Evolutionary conservation across 768 basidiomycete species (phyloP).

Genomic region (Macrolepiota dolichaula): DNA sequence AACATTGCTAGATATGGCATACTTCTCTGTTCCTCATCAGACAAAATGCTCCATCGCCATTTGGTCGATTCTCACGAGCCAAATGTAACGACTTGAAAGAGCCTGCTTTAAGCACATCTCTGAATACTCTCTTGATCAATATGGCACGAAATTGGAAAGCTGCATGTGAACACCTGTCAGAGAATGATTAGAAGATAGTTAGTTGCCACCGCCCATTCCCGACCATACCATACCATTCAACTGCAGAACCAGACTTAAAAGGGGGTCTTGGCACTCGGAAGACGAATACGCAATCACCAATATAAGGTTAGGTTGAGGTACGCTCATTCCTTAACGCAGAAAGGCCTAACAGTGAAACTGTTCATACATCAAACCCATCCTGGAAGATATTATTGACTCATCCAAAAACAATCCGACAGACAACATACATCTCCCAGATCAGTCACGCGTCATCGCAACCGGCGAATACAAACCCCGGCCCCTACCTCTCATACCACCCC

Average conservation of each 20-base stretch:
- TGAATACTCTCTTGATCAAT: not conserved
- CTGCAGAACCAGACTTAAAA: no score
- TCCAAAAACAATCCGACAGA: not conserved
- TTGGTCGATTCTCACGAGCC: not conserved
- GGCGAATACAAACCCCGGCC: conserved; percentile 30
- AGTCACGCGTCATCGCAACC: not conserved
- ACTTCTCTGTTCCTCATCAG: not conserved
- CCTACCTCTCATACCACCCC: conserved; percentile 35
- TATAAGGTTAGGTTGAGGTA: not conserved
- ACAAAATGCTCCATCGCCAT: not conserved
- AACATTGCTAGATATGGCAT: not conserved
- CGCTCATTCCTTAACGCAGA: not conserved
- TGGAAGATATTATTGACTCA: not conserved
- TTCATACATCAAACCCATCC: not conserved
- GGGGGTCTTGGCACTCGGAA: no score
- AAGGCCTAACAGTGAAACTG: not conserved
- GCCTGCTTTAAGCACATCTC: not conserved
- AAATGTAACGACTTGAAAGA: not conserved
- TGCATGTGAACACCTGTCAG: not conserved
- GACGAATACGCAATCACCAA: no score
- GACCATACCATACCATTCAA: not conserved
- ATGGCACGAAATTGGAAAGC: not conserved
- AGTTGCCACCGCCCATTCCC: not conserved
- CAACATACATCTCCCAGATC: not conserved
- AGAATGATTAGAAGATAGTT: not conserved